Evolutionary conservation across 208 protist genomes (phyloP).

Genomic region (Wallacemonas rigidus): DNA sequence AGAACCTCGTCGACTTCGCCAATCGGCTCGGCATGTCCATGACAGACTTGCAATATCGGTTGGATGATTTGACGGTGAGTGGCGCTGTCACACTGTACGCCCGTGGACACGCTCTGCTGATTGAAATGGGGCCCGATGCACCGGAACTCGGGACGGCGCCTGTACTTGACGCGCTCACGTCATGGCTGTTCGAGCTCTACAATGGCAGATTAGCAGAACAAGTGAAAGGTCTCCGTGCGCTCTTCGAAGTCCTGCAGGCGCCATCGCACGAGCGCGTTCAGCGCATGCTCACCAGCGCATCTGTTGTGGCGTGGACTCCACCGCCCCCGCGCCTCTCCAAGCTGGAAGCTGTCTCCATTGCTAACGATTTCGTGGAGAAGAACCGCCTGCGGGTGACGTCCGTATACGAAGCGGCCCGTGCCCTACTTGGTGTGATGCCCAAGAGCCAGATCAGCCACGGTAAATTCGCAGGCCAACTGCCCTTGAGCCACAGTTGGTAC

Average conservation of each 20-base stretch:
- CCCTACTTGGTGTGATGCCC: conserved; percentile 73
- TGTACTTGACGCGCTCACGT: conserved; percentile 25
- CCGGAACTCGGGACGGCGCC: conserved; percentile 33
- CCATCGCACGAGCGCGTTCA: conserved; percentile 55
- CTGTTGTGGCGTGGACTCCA: conserved; percentile 40
- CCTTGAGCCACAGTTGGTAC: conserved; percentile 83
- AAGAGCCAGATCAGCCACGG: conserved; percentile 71
- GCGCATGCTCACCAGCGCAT: conserved; percentile 31
- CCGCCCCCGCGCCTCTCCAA: conserved; percentile 40
- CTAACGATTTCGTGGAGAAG: conserved; percentile 87
- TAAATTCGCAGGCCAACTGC: conserved; percentile 78
- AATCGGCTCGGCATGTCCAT: conserved; percentile 60
- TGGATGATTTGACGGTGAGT: conserved; percentile 53
- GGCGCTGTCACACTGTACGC: conserved; percentile 37
- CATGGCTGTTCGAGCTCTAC: conserved; percentile 33
- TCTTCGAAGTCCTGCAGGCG: conserved; percentile 52
- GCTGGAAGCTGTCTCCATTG: conserved; percentile 67
- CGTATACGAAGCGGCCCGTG: conserved; percentile 68
- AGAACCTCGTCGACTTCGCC: conserved; percentile 56
- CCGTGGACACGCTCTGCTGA: conserved; percentile 20
- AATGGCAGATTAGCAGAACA: conserved; percentile 40
- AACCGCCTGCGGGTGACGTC: conserved; percentile 65
- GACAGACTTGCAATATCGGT: conserved; percentile 58
- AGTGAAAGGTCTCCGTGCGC: conserved; percentile 37
- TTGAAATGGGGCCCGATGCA: conserved; percentile 35